Percentiles rank a stretch among this genome's conserved stretches.
These are phyloP conservation scores for Phlyctochytrium bullatum DNA, from an alignment of 192 early-diverging fungal genomes.

Conservation along the genomic window DNA sequence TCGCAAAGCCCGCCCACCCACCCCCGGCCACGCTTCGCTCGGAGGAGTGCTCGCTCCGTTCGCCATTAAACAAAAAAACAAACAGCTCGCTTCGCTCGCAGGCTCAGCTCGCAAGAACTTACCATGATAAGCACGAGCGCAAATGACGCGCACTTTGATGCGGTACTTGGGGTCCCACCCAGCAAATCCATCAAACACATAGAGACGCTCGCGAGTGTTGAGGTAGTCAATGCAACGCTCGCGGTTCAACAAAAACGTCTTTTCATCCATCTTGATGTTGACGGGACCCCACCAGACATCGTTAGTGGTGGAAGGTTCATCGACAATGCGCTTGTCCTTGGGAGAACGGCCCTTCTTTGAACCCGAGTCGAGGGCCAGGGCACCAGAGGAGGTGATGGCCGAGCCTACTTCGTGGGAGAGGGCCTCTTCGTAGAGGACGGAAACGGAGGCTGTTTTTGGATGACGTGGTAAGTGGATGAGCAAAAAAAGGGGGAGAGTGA, in stretches of 20 bases:
- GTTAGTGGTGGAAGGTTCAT: constrained; percentile 74
- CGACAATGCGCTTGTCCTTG: constrained; percentile 93
- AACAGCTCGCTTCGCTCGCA: background rate
- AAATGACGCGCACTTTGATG: constrained; percentile 91
- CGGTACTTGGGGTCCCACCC: constrained; percentile 97
- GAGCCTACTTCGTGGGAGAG: constrained; percentile 78
- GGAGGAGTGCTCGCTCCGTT: too few species aligned
- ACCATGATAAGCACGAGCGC: constrained; percentile 86
- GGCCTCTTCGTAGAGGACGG: constrained; percentile 89
- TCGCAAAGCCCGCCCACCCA: too few species aligned
- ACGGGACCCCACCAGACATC: constrained; percentile 97
- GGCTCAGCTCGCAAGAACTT: background rate
- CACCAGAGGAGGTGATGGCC: constrained; percentile 82
- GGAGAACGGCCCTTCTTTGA: constrained; percentile 87
- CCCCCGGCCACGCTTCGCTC: too few species aligned
- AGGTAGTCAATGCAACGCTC: constrained; percentile 91
- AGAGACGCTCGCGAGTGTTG: constrained; percentile 85
- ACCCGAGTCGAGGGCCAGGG: constrained; percentile 82
- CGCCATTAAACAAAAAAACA: too few species aligned
- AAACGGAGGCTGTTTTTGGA: constrained; percentile 71
- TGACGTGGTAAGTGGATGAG: too few species aligned
- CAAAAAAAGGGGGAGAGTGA: too few species aligned
- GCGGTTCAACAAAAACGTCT: constrained; percentile 82
- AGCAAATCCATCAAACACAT: constrained; percentile 92
- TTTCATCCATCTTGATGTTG: constrained; percentile 74